Evolutionary conservation across 768 basidiomycete species (phyloP).

Genomic region (Phylloporus rhodoxanthus): DNA sequence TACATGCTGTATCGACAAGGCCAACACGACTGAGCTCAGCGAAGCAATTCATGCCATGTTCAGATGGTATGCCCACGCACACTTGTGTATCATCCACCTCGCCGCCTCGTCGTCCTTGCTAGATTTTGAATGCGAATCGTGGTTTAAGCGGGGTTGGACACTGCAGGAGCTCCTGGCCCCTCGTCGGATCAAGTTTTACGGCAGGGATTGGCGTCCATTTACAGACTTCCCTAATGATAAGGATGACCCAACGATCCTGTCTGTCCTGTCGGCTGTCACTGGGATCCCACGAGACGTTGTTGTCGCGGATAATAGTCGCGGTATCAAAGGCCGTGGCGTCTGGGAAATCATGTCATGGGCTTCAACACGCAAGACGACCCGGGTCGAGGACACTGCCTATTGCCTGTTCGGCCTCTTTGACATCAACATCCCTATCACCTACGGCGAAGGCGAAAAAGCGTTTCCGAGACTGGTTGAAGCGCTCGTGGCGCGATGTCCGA

Average conservation of each 20-base stretch:
- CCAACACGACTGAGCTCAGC: conserved; percentile 21
- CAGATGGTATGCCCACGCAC: conserved; percentile 27
- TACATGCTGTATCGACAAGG: conserved; percentile 29
- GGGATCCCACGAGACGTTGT: conserved; percentile 15
- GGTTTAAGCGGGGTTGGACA: conserved; percentile 26
- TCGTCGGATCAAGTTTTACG: conserved; percentile 22
- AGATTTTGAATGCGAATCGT: conserved; percentile 18
- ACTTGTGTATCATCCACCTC: conserved; percentile 27
- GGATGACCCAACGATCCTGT: conserved; percentile 4
- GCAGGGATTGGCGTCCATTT: conserved; percentile 18
- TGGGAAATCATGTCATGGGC: conserved; percentile 31
- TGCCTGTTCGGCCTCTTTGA: conserved; percentile 25
- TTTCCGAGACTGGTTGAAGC: conserved; percentile 24
- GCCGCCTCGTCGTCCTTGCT: conserved; percentile 8
- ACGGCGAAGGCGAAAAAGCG: conserved; percentile 29
- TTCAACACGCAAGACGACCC: conserved; percentile 24
- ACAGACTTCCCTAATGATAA: conserved; percentile 15
- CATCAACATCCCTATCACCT: conserved; percentile 19
- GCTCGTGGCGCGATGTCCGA: conserved; percentile 5
- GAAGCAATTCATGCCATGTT: conserved; percentile 31
- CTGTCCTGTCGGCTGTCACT: conserved; percentile 11
- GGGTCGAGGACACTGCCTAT: conserved; percentile 27
- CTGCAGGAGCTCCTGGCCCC: conserved; percentile 27
- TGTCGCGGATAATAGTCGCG: conserved; percentile 17
- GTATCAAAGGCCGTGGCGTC: conserved; percentile 10